Conservation (phyloP, 2,329 filamentous ascomycete species). For the Stagonosporopsis cucurbitacearum region DNA sequence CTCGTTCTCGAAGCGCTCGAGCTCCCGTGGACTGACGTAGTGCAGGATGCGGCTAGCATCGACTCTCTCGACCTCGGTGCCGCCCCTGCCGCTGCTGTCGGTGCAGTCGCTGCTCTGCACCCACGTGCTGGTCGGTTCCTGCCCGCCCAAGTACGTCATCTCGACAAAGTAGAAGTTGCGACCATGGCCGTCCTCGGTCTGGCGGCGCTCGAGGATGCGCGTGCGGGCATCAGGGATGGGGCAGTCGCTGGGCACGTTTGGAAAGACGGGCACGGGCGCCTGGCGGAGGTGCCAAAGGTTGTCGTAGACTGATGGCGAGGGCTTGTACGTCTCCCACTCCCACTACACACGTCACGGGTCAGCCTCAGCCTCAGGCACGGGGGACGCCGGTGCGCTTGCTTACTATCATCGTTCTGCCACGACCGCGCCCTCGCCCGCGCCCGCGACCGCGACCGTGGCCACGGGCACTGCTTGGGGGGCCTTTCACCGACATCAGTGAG, state of each 20-base stretch:
- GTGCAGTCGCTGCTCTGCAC: slow-evolving; percentile 11
- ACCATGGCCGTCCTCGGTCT: slow-evolving; percentile 31
- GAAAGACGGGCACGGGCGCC: slow-evolving; percentile 37
- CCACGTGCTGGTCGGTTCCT: slow-evolving; percentile 4
- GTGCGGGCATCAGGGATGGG: slow-evolving; percentile 38
- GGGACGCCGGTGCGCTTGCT: not conserved
- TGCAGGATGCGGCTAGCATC: slow-evolving; percentile 39
- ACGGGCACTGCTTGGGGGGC: slow-evolving; percentile 15
- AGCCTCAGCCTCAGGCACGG: not conserved
- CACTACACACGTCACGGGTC: slow-evolving; percentile 26
- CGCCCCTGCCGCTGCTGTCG: slow-evolving; percentile 4
- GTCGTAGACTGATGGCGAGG: slow-evolving; percentile 38
- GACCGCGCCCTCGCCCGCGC: slow-evolving; percentile 2
- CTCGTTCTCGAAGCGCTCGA: slow-evolving; percentile 44
- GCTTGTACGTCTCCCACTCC: slow-evolving; percentile 40
- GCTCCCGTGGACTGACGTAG: slow-evolving; percentile 38
- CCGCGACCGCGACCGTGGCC: slow-evolving; percentile 24
- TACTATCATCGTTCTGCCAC: slow-evolving; percentile 22
- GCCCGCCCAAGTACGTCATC: slow-evolving; percentile 16
- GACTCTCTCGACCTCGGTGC: slow-evolving; percentile 28
- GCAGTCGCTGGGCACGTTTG: slow-evolving; percentile 28
- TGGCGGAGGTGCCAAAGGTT: slow-evolving; percentile 39
- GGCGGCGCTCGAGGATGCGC: slow-evolving; percentile 39
- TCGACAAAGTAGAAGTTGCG: slow-evolving; percentile 39
- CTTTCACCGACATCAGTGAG: slow-evolving; percentile 34